Evolutionary conservation across 257 asterid species (phyloP).

Genomic region (Avicennia marina): DNA sequence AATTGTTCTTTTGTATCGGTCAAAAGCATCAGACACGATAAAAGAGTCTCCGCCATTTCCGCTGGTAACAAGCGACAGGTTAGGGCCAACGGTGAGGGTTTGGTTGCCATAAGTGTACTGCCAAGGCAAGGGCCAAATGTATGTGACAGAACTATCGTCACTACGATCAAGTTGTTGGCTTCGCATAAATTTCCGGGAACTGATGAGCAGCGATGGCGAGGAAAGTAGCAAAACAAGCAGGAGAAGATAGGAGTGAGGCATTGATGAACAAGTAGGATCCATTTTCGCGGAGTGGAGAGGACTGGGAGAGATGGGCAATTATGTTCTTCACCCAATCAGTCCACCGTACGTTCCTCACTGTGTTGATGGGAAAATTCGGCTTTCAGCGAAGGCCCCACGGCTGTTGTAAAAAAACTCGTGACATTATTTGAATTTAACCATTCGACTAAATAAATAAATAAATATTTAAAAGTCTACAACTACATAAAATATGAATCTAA

Average conservation of each 20-base stretch:
- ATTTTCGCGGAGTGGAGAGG: too few relatives aligned
- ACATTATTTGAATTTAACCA: too few relatives aligned
- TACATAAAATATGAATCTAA: too few relatives aligned
- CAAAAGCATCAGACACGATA: constrained; percentile 57
- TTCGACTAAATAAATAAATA: too few relatives aligned
- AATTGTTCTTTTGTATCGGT: constrained; percentile 55
- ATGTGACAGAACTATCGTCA: constrained; percentile 41
- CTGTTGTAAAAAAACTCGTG: too few relatives aligned
- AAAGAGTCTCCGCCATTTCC: constrained; percentile 51
- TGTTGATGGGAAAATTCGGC: too few relatives aligned
- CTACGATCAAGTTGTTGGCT: constrained; percentile 20
- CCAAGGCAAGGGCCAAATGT: constrained; percentile 80
- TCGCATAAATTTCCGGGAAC: constrained; percentile 32
- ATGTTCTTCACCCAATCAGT: too few relatives aligned
- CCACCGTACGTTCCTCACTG: too few relatives aligned
- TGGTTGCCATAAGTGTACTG: constrained; percentile 67
- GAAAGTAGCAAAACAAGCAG: constrained; percentile 20
- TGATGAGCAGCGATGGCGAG: constrained; percentile 26
- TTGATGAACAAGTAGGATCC: not conserved
- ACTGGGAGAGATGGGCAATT: too few relatives aligned
- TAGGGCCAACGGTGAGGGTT: constrained; percentile 77
- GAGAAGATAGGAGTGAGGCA: constrained; percentile 13
- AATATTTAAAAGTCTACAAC: too few relatives aligned
- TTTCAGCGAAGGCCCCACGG: too few relatives aligned
- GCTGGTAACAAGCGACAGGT: constrained; percentile 40